Percentiles rank a stretch among this genome's conserved stretches.
Conservation (phyloP, 805 yeast genomes). For the Ogataea pilisensis region DNA sequence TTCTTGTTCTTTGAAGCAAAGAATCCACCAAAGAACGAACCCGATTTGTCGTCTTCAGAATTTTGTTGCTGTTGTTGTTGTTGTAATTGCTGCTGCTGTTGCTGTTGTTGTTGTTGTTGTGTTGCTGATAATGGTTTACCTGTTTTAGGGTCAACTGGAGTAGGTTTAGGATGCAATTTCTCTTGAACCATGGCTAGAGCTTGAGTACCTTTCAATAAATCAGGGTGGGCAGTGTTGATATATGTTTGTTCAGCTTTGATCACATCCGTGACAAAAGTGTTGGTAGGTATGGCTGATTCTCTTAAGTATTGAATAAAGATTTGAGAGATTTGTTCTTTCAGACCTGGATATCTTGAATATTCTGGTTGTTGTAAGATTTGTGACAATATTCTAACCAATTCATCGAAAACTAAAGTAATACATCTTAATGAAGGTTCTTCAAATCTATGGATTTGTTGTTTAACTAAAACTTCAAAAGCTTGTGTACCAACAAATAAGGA, state of each 20-base stretch:
- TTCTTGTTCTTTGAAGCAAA: slow-evolving; percentile 90
- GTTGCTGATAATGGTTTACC: slow-evolving; percentile 72
- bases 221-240: slow-evolving; percentile 97
- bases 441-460: slow-evolving; percentile 88
- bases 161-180: slow-evolving; percentile 74
- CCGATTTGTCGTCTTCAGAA: slow-evolving; percentile 45
- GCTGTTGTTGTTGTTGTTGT: slow-evolving; percentile 25
- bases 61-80: slow-evolving; percentile 27
- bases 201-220: slow-evolving; percentile 87
- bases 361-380: slow-evolving; percentile 80
- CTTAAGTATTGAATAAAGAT: slow-evolving; percentile 77
- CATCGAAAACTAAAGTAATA: slow-evolving; percentile 88
- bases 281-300: slow-evolving; percentile 78
- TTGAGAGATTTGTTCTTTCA: slow-evolving; percentile 81
- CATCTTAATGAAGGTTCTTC: slow-evolving; percentile 91
- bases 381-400: slow-evolving; percentile 82
- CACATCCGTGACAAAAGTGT: slow-evolving; percentile 76
- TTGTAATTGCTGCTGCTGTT: slow-evolving; percentile 25
- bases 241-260: slow-evolving; percentile 87
- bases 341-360: slow-evolving; percentile 83
- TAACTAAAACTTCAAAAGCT: slow-evolving; percentile 93
- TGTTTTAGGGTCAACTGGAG: slow-evolving; percentile 81
- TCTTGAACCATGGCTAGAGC: slow-evolving; percentile 94
- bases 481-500: slow-evolving; percentile 95
- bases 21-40: slow-evolving; percentile 94